Base-by-base conservation (phyloP, 345 rosid genomes). In the Draba incana region DNA sequence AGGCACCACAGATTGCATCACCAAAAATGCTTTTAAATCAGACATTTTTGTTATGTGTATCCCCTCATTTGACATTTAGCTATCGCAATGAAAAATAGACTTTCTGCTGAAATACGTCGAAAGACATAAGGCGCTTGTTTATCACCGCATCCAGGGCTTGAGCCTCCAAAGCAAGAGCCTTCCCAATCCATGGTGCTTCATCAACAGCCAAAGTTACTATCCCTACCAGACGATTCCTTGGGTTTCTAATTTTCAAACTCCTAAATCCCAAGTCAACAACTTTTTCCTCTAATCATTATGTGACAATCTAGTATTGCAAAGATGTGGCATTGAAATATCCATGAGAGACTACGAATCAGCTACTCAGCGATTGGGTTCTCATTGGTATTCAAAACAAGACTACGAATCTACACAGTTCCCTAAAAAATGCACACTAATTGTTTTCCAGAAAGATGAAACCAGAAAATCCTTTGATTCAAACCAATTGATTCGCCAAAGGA, bases 301-400 rank as follows among this genome's bases (percentile, higher is more conserved):
- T 49, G 14, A 27, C 8, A 42, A 44, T 15, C 31, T 27, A 60
- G 6, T 41, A 43, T 16, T 24, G 30, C 48, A 28, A 41, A 4
- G 12, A 38, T 2, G 8, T 48, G 14, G 39, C 57, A 51, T 37
- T 33, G 16, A 30, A 35, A 35, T 3, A 38, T 11, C 61, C n/a
- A 69, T 16, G 6, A 42, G 35, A 13, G 15, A 57, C 27, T 20
- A 11, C 2, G 57, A 27, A 13, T 38, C 5, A 30, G 51, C 35
- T 28, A 27, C 39, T 33, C 38, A 57, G 16, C 41, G 7, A 57
- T 20, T 37, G 64, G 48, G 15, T 58, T 68, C 33, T 69, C 48
- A 59, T 69, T 15, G 31, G 24, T 8, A 49, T 38, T 58, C 33
- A 49, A 14, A 58, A 27, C 45, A 50, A 44, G 69, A n/a, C 14